Base-by-base conservation (phyloP, 352 stramenopile species). In the Blastocystis sp. region DNA sequence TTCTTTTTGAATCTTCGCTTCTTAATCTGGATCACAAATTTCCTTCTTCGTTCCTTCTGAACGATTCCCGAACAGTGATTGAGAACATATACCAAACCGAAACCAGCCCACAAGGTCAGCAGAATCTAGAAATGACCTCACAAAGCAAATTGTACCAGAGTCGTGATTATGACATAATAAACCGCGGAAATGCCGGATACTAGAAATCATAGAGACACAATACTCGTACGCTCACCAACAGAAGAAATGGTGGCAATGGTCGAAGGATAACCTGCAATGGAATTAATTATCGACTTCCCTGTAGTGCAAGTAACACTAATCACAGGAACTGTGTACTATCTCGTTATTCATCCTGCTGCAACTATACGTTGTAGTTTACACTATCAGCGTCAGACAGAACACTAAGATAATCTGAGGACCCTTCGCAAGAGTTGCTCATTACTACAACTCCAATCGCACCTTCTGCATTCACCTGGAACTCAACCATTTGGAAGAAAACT, bases 11-110 rank as follows among this genome's bases (percentile, higher is more conserved):
- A 84, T n/a, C 41, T 26, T 7, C 11, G n/a, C 29, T 26, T 64
- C 56, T 84, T 84, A 47, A 84, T 84, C 37, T 66, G 47, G 23
- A 54, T 68, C 37, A 84, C 73, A 29, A 66, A 84, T 50, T n/a
- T 20, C 37, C 34, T 37, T 11, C 73, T 23, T 29, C 73, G 73
- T 29, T 68, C 26, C 47, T 64, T 63, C 53, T 84, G 59, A 18
- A 68, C 37, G 37, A 34, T 69, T 0, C 50, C 73, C 43, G 73
- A 66, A 5, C 20, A 47, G n/a, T 39, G 50, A 20, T 50, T 66
- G 5, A 84, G 26, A 9, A 68, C 37, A 45, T 53, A 66, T 20
- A 84, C 23, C 9, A 84, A n/a, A 9, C 26, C 29, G 7, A 43
- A 68, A 18, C 73, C 62, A 0, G 53, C 73, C 47, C 73, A 84